Evolutionary conservation across 208 protist genomes (phyloP), one percentile per base, ranked within the genome.

Genomic region (Trypanosoma caninum): DNA sequence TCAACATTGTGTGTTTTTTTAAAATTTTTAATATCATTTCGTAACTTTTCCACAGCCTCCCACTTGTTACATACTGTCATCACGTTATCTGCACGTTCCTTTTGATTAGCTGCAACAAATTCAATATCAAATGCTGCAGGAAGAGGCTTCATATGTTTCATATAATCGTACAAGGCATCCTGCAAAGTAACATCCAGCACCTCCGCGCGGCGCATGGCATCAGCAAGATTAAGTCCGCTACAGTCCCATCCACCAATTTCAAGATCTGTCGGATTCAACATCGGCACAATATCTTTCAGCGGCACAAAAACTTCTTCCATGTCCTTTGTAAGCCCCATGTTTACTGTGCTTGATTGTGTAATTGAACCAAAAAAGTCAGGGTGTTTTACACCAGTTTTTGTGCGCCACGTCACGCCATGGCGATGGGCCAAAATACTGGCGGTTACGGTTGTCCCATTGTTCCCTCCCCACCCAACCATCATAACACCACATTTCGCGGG

Each of bases 211-310:
- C 91, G 73, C 92, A 99, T 98, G 16, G 97, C 95, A 31, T 98
- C 96, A 27, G 82, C 94, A 28, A 99, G 66, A 67, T 97, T 90
- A 48, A 85, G 65, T 28, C 57, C 69, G 69, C 69, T 97, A 70
- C 99, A 99, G 84, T 99, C 98, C 98, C 98, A 99, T 34, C 98
- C 98, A 55, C 89, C 88, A 62, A 99, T 71, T 23, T 98, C 96
- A 10, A 99, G 53, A 59, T 99, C 94, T 69, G 98, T 98, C 45
- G 98, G 98, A 37, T 97, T 53, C 28, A 99, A 80, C 97, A 99
- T 99, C 52, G 98, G 98, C 9, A 99, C 71, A 6, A 99, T 8
- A 31, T 76, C 71, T 34, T 89, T 94, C 18, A 99, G 87, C 37
- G 97, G 97, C 23, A 98, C 75, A 67, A 91, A 93, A 2, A 97